phyloP scores from a whole-genome alignment of 2,329 filamentous ascomycete species.

The Sporothrix globosa region DNA sequence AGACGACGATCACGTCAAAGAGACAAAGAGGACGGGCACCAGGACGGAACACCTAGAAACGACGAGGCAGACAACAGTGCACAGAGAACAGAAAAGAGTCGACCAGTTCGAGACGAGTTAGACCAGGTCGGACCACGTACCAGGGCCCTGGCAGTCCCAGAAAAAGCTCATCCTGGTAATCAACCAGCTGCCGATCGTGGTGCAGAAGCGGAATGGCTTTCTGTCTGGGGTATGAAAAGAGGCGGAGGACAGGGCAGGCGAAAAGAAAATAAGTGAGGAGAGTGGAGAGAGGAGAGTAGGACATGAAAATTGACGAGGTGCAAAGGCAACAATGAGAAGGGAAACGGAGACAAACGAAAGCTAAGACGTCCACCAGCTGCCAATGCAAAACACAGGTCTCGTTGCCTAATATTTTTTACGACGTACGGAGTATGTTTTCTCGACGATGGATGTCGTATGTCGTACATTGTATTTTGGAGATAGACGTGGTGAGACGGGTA shows the following conservation, averaged over 20 bases:
- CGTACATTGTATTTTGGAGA: not conserved
- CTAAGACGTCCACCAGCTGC: not conserved
- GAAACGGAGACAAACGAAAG: not conserved
- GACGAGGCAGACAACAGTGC: not conserved
- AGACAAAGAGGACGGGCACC: not conserved
- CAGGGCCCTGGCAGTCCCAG: slow-evolving; percentile 1
- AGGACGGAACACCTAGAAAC: not conserved
- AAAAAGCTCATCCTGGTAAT: slow-evolving; percentile 18
- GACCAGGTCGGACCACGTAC: not conserved
- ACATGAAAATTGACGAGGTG: not conserved
- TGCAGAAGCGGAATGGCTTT: slow-evolving; percentile 6
- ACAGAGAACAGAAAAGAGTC: not conserved
- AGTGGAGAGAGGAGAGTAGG: not conserved
- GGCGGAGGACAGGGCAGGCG: not conserved
- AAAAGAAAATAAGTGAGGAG: not conserved
- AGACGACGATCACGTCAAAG: not conserved
- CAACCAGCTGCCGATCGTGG: slow-evolving; percentile 13
- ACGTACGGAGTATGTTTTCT: not conserved
- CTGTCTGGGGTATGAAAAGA: slow-evolving; percentile 1
- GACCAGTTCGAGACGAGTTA: not conserved
- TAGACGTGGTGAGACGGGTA: not conserved
- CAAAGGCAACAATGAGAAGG: not conserved
- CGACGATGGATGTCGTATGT: not conserved
- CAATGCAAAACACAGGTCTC: not conserved
- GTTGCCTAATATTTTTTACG: not conserved